phyloP scores from a whole-genome alignment of 148 eudicot genomes.

The Rhododendron williamsianum region DNA sequence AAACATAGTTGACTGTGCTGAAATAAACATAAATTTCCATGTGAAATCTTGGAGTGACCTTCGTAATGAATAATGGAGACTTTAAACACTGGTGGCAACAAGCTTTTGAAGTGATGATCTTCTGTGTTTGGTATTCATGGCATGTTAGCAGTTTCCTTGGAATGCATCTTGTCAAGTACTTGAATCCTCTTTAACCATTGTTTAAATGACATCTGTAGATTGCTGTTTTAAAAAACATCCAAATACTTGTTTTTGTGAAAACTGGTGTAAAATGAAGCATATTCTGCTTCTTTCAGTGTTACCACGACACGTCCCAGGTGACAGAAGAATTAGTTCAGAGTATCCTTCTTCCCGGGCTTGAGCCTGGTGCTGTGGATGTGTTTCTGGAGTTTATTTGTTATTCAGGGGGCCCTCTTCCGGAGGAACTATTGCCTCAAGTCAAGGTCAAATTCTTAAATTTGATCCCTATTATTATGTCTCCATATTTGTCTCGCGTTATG shows the following conservation, averaged over 20 bases:
- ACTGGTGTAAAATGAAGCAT: neutral
- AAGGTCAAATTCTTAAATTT: constrained; percentile 43
- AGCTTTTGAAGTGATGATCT: neutral
- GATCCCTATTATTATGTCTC: neutral
- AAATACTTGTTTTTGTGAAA: neutral
- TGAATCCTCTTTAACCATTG: neutral
- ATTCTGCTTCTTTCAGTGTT: constrained; percentile 65
- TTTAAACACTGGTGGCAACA: neutral
- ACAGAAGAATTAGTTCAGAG: constrained; percentile 83
- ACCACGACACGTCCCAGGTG: constrained; percentile 84
- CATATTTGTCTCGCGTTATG: neutral
- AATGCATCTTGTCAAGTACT: neutral
- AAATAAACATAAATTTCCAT: neutral
- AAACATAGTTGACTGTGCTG: neutral
- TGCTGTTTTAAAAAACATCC: neutral
- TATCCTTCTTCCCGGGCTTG: constrained; percentile 88
- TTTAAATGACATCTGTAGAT: neutral
- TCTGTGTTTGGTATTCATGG: neutral
- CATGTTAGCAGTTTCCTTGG: neutral
- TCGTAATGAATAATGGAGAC: neutral
- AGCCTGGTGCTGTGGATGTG: constrained; percentile 94
- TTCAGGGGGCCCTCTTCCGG: constrained; percentile 95
- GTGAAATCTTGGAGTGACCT: neutral
- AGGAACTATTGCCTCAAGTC: constrained; percentile 86
- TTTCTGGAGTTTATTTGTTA: constrained; percentile 98